phyloP scores from a whole-genome alignment of 192 early-diverging fungal species.

The Geranomyces variabilis region DNA sequence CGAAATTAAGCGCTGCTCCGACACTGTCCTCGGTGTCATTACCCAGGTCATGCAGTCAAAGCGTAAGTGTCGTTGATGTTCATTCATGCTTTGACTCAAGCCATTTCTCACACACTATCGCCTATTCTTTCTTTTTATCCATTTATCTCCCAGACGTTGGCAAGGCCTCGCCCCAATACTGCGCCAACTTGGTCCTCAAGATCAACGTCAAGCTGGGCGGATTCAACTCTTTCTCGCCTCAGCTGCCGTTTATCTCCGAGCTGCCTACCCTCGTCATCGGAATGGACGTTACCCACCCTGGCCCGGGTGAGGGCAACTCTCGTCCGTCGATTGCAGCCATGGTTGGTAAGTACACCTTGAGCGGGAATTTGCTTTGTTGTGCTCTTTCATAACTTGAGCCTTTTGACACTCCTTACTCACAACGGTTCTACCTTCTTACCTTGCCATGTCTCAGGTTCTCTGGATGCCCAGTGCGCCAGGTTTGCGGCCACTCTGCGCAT shows the following conservation, averaged over 20 bases:
- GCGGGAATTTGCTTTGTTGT: neutral
- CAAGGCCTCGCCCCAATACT: conserved; percentile 71
- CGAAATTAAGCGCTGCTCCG: conserved; percentile 79
- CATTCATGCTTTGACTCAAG: neutral
- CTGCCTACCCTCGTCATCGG: conserved; percentile 76
- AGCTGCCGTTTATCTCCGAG: conserved; percentile 32
- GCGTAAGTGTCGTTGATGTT: conserved; percentile 38
- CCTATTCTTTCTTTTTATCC: neutral
- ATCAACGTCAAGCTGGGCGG: conserved; percentile 74
- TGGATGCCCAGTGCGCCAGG: conserved; percentile 30
- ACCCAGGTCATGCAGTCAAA: conserved; percentile 85
- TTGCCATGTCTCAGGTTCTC: neutral
- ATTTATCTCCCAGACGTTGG: conserved; percentile 49
- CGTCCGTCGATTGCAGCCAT: conserved; percentile 55
- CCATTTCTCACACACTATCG: neutral
- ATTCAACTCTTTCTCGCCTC: conserved; percentile 39
- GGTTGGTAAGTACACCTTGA: conserved; percentile 39
- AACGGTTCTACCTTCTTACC: neutral
- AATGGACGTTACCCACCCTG: conserved; percentile 84
- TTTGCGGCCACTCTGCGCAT: conserved; percentile 49
- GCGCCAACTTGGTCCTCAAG: conserved; percentile 85
- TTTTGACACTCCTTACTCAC: no score
- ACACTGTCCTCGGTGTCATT: conserved; percentile 79
- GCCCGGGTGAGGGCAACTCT: conserved; percentile 56
- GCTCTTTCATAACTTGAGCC: neutral